Base-by-base conservation (phyloP, 805 yeast genomes). In the Saturnispora besseyi region DNA sequence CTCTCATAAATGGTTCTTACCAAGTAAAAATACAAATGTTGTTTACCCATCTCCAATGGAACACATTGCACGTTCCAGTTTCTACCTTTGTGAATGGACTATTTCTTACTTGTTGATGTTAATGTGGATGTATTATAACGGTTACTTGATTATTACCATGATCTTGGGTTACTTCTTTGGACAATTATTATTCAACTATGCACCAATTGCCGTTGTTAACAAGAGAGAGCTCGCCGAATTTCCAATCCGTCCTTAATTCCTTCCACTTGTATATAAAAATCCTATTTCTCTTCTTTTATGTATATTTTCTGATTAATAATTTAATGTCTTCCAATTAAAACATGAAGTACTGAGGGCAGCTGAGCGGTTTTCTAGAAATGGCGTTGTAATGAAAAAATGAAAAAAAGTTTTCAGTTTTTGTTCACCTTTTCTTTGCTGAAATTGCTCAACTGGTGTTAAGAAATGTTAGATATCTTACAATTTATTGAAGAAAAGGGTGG, bases 401-500 rank as follows among this genome's bases (percentile, higher is more conserved):
- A 18, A 36, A 33, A 36, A 36, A 36, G 40, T 36, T 36, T 36
- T 43, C 37, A 30, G 36, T 31, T 28, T 31, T 36, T 8, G 24
- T 15, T 45, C 31, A n/a, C 12, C 44, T 26, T 18, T 37, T 22
- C 26, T 26, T 22, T 24, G n/a, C 22, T 38, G 30, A 24, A 12
- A 22, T 38, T 38, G 42, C 15, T 24, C 42, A 24, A 22, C 13
- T 26, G 9, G 29, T 6, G 9, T 31, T 6, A 15, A 12, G 22
- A 30, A 34, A 91, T 93, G 99, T 81, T 93, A 71, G 99, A 93
- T 69, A 87, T 93, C 58, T 75, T 84, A 57, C 85, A 86, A 65
- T 93, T 93, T 67, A 83, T 93, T 59, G 96, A 82, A 59, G 99
- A 93, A 65, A 91, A 89, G 71, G 99, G 99, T 52, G 99, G 99